These are phyloP conservation scores for Magnaporthiopsis rhizophila DNA, from an alignment of 2,329 filamentous ascomycete species.

Conservation along the genomic window DNA sequence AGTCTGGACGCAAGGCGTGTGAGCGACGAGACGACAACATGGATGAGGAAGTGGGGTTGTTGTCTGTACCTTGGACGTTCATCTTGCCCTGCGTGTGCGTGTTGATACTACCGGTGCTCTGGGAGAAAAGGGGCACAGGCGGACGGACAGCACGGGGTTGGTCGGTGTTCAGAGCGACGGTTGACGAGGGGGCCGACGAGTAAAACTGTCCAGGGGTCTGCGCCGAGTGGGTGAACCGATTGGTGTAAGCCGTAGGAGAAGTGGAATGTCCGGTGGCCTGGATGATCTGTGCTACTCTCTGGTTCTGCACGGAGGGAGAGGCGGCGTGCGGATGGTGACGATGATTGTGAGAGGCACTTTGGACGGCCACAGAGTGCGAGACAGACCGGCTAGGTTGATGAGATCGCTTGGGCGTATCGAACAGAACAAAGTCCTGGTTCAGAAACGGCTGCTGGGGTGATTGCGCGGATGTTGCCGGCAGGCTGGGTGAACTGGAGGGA, in stretches of 20 bases:
- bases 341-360: slow-evolving; percentile 41
- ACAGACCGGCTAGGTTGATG: slow-evolving; percentile 34
- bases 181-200: slow-evolving; percentile 57
- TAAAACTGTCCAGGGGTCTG: slow-evolving; percentile 51
- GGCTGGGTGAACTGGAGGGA: slow-evolving; percentile 58
- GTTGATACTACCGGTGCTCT: slow-evolving; percentile 43
- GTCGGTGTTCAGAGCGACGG: slow-evolving; percentile 40
- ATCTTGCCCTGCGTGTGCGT: slow-evolving; percentile 38
- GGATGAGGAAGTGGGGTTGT: neutral
- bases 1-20: slow-evolving; percentile 35
- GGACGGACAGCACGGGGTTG: slow-evolving; percentile 49
- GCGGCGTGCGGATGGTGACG: slow-evolving; percentile 35
- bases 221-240: slow-evolving; percentile 44
- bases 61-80: slow-evolving; percentile 47
- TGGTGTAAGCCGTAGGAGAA: slow-evolving; percentile 45
- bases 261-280: slow-evolving; percentile 47
- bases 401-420: slow-evolving; percentile 44
- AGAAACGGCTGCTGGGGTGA: slow-evolving; percentile 41
- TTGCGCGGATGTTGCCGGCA: slow-evolving; percentile 54
- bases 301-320: slow-evolving; percentile 42
- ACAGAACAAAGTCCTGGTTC: slow-evolving; percentile 70
- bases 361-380: slow-evolving; percentile 27
- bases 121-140: slow-evolving; percentile 64
- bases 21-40: slow-evolving; percentile 16
- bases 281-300: slow-evolving; percentile 51